Evolutionary conservation across 1,284 basidiomycete species (phyloP), one percentile per base, ranked within the genome.

Genomic region (Ustilago curta): DNA sequence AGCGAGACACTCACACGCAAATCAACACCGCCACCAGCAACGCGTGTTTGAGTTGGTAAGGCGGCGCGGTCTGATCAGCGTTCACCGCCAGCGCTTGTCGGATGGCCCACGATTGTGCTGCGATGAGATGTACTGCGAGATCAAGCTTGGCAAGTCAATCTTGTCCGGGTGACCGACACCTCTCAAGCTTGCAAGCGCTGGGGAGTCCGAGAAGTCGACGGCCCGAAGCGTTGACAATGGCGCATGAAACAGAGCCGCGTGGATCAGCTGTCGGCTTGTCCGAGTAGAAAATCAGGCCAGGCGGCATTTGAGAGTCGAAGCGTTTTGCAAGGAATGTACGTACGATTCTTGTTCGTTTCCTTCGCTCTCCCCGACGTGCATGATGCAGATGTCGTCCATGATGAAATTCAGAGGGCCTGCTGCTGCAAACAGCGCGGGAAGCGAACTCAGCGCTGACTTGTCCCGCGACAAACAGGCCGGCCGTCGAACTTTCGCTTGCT

Each of bases 281-380:
- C 43, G 43, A 45, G 23, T 25, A 5, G 23, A 25, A 45, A 14
- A 27, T 25, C 14, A 45, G 23, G 21, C 12, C 23, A 45, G 43
- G 43, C 43, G 14, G 42, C 21, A 44, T 9, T n/a, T 18, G 45
- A 31, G 25, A 32, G 35, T 4, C 35, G 16, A 16, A 14, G 35
- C 35, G 35, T 16, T 12, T 16, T 31, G 19, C 9, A 32, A 49
- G 31, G 47, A 29, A 32, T 21, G 27, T 27, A 18, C 31, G 27
- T 27, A 18, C 31, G 31, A 32, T 12, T 37, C 35, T 35, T 7
- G 4, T 12, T 35, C 35, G 12, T 39, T 47, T 39, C 48, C 42
- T 42, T 48, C 23, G 29, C 35, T 31, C 18, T 53, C 43, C 11
- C 65, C 65, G 65, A 68, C 65, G 54, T 61, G 65, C 65, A 68